Evolutionary conservation across 2,329 filamentous ascomycete genomes (phyloP).

Genomic region (Setomelanomma holmii): DNA sequence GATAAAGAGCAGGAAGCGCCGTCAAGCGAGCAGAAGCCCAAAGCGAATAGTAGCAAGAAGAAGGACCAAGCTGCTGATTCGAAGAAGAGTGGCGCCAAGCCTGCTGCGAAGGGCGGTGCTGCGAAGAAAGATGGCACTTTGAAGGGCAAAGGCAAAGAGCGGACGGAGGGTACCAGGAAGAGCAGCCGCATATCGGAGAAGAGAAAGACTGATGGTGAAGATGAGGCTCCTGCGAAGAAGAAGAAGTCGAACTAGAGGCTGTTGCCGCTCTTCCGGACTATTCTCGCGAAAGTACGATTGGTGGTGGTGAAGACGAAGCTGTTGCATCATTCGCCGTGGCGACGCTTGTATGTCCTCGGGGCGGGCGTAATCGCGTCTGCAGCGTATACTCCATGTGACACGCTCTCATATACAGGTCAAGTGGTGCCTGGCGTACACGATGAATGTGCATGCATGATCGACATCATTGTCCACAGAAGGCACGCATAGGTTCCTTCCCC

Average conservation of each 20-base stretch:
- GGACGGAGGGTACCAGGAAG: conserved; percentile 28
- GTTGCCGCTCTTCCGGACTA: no score
- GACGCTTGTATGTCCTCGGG: no score
- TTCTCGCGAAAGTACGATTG: no score
- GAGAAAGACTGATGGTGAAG: conserved; percentile 27
- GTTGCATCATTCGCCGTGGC: no score
- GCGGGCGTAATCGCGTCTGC: no score
- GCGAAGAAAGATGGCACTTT: conserved; percentile 20
- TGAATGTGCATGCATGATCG: no score
- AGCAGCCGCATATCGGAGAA: conserved; percentile 23
- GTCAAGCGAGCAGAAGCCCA: conserved; percentile 29
- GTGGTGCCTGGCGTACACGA: no score
- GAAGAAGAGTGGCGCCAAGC: conserved; percentile 23
- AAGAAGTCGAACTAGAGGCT: not conserved
- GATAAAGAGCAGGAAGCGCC: conserved; percentile 21
- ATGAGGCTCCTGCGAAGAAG: conserved; percentile 26
- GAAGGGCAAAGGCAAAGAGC: conserved; percentile 24
- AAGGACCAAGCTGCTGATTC: conserved; percentile 15
- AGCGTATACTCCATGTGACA: no score
- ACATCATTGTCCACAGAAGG: no score
- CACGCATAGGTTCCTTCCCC: no score
- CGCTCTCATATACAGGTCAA: no score
- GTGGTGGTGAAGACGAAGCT: no score
- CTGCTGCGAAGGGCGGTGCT: conserved; percentile 22
- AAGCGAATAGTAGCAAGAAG: conserved; percentile 28